These are phyloP conservation scores for Sugiyamaella floridensis DNA, from an alignment of 805 yeast species.

Conservation along the genomic window DNA sequence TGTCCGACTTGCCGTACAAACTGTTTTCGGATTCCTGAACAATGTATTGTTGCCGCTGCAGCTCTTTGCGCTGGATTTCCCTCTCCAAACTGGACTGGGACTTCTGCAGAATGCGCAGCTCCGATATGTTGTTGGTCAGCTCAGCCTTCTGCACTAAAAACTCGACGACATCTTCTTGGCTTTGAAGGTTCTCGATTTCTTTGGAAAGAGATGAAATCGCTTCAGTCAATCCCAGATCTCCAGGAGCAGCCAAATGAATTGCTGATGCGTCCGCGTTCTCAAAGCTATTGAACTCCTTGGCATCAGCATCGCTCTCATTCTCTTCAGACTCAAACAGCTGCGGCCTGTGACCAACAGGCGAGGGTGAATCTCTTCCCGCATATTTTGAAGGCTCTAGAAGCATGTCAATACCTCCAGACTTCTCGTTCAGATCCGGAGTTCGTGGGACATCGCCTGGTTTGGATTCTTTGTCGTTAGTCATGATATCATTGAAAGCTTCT, in stretches of 20 bases:
- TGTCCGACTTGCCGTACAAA: conserved; percentile 43
- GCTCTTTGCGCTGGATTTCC: conserved; percentile 67
- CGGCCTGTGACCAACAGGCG: not conserved
- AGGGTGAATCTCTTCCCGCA: not conserved
- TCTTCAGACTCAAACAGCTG: conserved; percentile 21
- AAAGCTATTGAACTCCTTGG: not conserved
- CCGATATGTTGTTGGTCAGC: conserved; percentile 66
- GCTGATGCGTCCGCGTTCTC: conserved; percentile 12
- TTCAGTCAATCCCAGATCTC: conserved; percentile 56
- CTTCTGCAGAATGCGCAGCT: conserved; percentile 58
- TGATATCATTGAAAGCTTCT: conserved; percentile 56
- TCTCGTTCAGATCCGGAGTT: not conserved
- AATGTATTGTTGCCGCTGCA: conserved; percentile 70
- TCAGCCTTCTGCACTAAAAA: conserved; percentile 77
- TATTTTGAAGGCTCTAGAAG: not conserved
- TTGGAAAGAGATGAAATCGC: conserved; percentile 53
- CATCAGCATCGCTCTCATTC: conserved; percentile 25
- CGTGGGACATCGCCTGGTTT: not conserved
- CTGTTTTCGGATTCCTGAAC: conserved; percentile 80
- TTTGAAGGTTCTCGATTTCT: conserved; percentile 51
- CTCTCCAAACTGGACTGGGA: conserved; percentile 60
- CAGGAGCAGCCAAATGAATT: conserved; percentile 57
- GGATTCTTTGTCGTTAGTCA: conserved; percentile 13
- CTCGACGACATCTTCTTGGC: conserved; percentile 57
- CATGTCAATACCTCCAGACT: not conserved